Evolutionary conservation across 148 eudicot genomes (phyloP), one percentile per base, ranked within the genome.

Genomic region (Amaranthus cruentus): DNA sequence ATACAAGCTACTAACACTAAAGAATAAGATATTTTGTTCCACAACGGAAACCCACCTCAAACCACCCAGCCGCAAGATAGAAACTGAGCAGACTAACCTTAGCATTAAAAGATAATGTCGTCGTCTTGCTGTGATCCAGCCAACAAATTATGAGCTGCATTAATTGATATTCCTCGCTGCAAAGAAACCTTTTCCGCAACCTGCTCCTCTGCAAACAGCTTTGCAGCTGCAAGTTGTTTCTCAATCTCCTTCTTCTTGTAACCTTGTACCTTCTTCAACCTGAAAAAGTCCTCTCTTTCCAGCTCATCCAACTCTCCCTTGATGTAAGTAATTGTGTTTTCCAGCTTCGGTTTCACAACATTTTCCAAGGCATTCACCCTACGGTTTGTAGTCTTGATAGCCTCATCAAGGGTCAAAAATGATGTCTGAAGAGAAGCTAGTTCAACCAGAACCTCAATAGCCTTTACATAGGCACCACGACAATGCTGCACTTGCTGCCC

Each of bases 251-350:
- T 92, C 85, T 74, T 90, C 87, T 92, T 92, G 72, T 71, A 90
- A 21, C 92, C 96, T 71, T 90, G 97, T 9, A 92, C 90, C 88
- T 92, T 92, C 78, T 92, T 92, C 83, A 92, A 71, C 87, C 97
- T 88, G 62, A 92, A 92, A 82, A 92, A 90, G 78, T 90, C 97
- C 83, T 92, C 93, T 63, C 97, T 87, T 73, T 92, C 96, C 66
- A 90, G 84, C 83, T 92, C 97, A 84, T 92, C 97, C 66, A 92
- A 69, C 76, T 92, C 97, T 56, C 93, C 97, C 79, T 92, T 90
- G 61, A 92, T 92, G 84, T 92, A 92, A 55, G 43, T 83, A 58
- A 92, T 87, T 0, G 97, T 92, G 76, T 92, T 92, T 56, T 92
- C 97, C 74, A 92, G 52, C 62, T 83, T 83, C 2, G 93, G 97